Evolutionary conservation across 805 yeast species (phyloP).

Genomic region (Zygosaccharomyces kombuchaensis): DNA sequence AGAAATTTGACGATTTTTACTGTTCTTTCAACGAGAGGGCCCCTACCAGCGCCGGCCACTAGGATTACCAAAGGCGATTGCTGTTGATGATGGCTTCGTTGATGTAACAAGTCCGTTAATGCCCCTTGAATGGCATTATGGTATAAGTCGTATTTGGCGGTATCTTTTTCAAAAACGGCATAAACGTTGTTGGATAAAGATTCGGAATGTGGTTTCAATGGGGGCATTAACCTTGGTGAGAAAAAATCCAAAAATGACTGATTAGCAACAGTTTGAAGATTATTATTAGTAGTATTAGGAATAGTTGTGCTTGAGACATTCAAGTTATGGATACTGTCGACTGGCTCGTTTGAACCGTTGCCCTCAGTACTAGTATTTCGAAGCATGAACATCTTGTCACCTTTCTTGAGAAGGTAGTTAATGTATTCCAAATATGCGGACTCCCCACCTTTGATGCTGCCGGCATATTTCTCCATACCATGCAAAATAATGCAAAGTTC

Average conservation of each 20-base stretch:
- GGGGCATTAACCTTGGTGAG: slow-evolving; percentile 40
- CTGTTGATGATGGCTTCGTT: slow-evolving; percentile 10
- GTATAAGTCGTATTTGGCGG: slow-evolving; percentile 63
- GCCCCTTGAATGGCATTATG: slow-evolving; percentile 60
- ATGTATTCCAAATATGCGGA: slow-evolving; percentile 41
- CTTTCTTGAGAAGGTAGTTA: slow-evolving; percentile 39
- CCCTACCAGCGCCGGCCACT: slow-evolving; percentile 85
- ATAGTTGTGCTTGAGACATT: background rate
- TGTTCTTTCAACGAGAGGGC: slow-evolving; percentile 64
- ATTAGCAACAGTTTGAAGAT: background rate
- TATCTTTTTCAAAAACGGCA: slow-evolving; percentile 66
- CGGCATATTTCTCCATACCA: slow-evolving; percentile 45
- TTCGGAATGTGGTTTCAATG: slow-evolving; percentile 67
- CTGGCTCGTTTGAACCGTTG: background rate
- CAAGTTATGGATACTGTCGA: background rate
- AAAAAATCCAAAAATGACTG: slow-evolving; percentile 4
- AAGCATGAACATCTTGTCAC: slow-evolving; percentile 22
- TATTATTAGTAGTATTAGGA: slow-evolving; percentile 7
- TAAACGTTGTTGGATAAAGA: slow-evolving; percentile 59
- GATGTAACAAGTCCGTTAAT: slow-evolving; percentile 35
- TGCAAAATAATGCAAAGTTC: slow-evolving; percentile 45
- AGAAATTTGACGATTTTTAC: slow-evolving; percentile 40
- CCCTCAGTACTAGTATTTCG: background rate
- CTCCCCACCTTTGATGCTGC: slow-evolving; percentile 35
- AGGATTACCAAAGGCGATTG: slow-evolving; percentile 39